These are phyloP conservation scores for Ogataea zsoltii DNA, from an alignment of 805 yeast genomes.

Conservation along the genomic window DNA sequence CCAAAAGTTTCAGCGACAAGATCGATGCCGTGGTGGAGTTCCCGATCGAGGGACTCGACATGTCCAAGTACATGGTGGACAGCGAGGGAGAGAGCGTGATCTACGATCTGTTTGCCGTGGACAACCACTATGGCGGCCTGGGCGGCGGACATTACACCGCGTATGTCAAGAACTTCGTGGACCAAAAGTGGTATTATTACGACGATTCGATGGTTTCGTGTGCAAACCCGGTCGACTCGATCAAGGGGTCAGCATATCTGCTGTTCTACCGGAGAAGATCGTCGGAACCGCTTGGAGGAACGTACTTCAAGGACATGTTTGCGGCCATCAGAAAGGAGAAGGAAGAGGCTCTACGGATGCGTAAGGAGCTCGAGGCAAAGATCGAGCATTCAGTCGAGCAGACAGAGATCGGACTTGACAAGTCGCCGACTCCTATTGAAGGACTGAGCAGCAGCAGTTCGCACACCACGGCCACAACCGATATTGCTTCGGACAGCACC, in stretches of 20 bases:
- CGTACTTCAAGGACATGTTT: conserved; percentile 41
- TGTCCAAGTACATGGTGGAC: conserved; percentile 55
- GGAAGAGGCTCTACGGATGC: conserved; percentile 6
- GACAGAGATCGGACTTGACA: conserved; percentile 4
- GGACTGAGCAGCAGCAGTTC: conserved; percentile 2
- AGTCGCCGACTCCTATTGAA: conserved; percentile 9
- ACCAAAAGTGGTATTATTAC: conserved; percentile 82
- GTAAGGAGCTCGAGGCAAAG: not conserved
- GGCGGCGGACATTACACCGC: conserved; percentile 99
- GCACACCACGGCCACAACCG: conserved; percentile 10
- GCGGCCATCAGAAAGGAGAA: conserved; percentile 35
- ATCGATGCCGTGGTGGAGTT: conserved; percentile 82
- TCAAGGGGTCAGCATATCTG: conserved; percentile 82
- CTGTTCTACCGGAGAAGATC: conserved; percentile 72
- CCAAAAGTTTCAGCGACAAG: conserved; percentile 83
- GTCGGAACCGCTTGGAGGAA: conserved; percentile 47
- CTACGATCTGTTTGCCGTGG: conserved; percentile 90
- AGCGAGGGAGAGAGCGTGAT: conserved; percentile 41
- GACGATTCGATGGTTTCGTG: conserved; percentile 78
- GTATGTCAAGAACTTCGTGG: conserved; percentile 75
- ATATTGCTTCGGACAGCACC: conserved; percentile 12
- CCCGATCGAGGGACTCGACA: conserved; percentile 81
- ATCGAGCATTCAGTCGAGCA: not conserved
- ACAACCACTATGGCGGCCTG: conserved; percentile 92
- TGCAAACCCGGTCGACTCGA: conserved; percentile 57